Percentiles rank a stretch among this genome's conserved stretches.
Evolutionary conservation across 164 flowering plant species (phyloP).

Genomic region (Chimonanthus salicifolius): DNA sequence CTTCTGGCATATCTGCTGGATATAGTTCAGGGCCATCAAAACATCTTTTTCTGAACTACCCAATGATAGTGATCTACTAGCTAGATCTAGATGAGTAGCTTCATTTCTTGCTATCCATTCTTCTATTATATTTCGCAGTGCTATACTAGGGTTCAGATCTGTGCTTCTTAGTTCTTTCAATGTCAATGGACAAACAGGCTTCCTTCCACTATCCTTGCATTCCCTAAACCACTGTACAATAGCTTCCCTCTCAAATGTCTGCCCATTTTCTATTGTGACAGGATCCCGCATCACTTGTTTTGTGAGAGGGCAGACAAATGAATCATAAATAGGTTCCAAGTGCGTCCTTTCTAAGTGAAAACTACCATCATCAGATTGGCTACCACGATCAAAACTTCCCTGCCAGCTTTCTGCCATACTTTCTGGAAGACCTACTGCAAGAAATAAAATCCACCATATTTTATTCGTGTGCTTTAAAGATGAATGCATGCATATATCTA

Average conservation of each 20-base stretch:
- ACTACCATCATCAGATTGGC: constrained; percentile 72
- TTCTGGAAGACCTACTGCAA: constrained; percentile 5
- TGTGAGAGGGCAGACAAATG: constrained; percentile 89
- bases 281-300: constrained; percentile 94
- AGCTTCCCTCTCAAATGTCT: constrained; percentile 86
- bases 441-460: background rate
- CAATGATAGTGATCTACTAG: constrained; percentile 45
- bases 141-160: constrained; percentile 82
- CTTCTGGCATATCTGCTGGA: constrained; percentile 56
- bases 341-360: constrained; percentile 56
- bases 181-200: constrained; percentile 77
- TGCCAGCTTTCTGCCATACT: constrained; percentile 72
- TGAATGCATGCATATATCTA: no score
- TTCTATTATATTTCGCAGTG: constrained; percentile 77
- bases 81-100: constrained; percentile 76
- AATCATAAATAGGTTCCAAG: constrained; percentile 80
- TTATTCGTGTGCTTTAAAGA: no score
- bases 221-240: constrained; percentile 92
- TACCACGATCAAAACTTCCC: constrained; percentile 52
- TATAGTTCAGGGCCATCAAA: constrained; percentile 58
- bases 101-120: constrained; percentile 95
- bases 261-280: constrained; percentile 83
- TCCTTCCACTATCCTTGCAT: constrained; percentile 72
- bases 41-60: constrained; percentile 51
- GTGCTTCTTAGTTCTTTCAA: constrained; percentile 57